Evolutionary conservation across 1,284 basidiomycete genomes (phyloP).

Genomic region (Malassezia pachydermatis): DNA sequence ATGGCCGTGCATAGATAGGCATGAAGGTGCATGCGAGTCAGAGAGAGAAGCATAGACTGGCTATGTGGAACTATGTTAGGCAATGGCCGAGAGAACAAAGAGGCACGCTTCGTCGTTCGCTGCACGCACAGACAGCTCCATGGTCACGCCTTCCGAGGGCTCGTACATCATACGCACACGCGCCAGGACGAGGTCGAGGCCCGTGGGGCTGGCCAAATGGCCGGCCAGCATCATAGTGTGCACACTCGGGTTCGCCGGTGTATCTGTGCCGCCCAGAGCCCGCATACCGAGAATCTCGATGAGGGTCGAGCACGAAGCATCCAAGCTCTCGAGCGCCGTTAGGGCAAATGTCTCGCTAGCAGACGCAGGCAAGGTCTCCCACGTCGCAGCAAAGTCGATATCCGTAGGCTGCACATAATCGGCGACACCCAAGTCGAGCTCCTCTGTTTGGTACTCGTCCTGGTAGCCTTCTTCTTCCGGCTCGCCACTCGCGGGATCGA

Average conservation of each 20-base stretch:
- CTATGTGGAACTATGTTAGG: too few species aligned
- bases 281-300: constrained; percentile 94
- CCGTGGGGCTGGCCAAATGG: constrained; percentile 67
- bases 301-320: constrained; percentile 82
- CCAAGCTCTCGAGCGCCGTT: constrained; percentile 77
- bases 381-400: constrained; percentile 79
- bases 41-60: too few species aligned
- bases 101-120: constrained; percentile 75
- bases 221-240: constrained; percentile 92
- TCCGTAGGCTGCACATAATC: constrained; percentile 91
- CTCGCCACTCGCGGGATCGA: constrained; percentile 89
- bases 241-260: constrained; percentile 62
- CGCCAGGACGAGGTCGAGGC: constrained; percentile 77
- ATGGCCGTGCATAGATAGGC: too few species aligned
- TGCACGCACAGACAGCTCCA: constrained; percentile 85
- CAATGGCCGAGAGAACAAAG: constrained; percentile 79
- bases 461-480: constrained; percentile 97
- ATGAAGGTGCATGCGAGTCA: too few species aligned
- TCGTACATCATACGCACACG: constrained; percentile 92
- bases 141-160: constrained; percentile 78
- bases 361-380: constrained; percentile 66
- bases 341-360: constrained; percentile 90
- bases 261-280: constrained; percentile 59
- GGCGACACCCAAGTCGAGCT: constrained; percentile 78
- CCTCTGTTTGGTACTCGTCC: constrained; percentile 96